Conservation (phyloP, 768 basidiomycete genomes). For the Rhodotorula sphaerocarpa region DNA sequence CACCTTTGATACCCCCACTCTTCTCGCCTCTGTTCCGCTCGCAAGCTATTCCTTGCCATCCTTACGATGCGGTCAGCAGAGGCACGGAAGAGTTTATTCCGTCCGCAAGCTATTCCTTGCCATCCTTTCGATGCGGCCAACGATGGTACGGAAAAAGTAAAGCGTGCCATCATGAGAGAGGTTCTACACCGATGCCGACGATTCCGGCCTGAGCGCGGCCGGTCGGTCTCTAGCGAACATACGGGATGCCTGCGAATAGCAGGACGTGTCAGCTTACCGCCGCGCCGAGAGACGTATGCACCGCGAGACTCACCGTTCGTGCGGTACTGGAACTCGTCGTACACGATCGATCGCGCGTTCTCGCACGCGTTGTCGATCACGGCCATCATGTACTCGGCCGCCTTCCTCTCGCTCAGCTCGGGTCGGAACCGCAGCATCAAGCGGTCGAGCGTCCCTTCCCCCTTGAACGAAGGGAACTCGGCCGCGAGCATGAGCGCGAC, state of each 20-base stretch:
- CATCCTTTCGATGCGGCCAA: too few species aligned
- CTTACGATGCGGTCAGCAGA: too few species aligned
- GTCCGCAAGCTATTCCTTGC: too few species aligned
- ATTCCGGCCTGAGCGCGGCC: too few species aligned
- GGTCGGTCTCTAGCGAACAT: constrained; percentile 8
- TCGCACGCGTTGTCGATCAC: constrained; percentile 87
- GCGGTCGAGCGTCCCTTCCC: constrained; percentile 79
- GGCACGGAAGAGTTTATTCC: too few species aligned
- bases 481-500: constrained; percentile 91
- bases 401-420: constrained; percentile 73
- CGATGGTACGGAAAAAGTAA: too few species aligned
- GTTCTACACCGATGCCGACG: too few species aligned
- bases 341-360: constrained; percentile 83
- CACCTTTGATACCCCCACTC: too few species aligned
- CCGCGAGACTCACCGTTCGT: constrained; percentile 16
- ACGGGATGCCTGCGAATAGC: constrained; percentile 11
- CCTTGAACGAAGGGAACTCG: constrained; percentile 91
- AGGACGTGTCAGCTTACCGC: neutral
- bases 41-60: too few species aligned
- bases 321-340: constrained; percentile 61
- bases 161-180: neutral
- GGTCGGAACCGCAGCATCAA: constrained; percentile 78
- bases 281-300: too few species aligned
- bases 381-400: constrained; percentile 86
- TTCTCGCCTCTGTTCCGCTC: too few species aligned